Conservation (phyloP, 495 filamentous ascomycete species). For the Ramalina peruviana region DNA sequence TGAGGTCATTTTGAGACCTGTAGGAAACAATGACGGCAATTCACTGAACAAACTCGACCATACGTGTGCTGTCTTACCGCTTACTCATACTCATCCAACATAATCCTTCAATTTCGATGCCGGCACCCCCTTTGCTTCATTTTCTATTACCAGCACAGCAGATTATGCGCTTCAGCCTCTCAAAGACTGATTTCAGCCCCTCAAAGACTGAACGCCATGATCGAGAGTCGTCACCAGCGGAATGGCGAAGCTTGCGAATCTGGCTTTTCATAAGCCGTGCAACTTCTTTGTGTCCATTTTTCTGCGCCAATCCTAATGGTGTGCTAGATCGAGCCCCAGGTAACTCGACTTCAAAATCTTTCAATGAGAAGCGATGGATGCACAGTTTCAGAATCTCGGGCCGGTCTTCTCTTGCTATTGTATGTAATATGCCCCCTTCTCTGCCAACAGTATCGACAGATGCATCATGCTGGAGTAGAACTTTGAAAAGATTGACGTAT, state of each 20-base stretch:
- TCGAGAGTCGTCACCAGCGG: background rate
- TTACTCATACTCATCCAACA: too few relatives aligned
- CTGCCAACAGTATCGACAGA: conserved; percentile 1
- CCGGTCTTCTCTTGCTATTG: background rate
- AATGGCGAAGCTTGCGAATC: background rate
- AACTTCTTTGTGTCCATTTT: conserved; percentile 6
- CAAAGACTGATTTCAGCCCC: background rate
- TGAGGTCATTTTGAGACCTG: too few relatives aligned
- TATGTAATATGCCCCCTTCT: background rate
- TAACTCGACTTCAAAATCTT: background rate
- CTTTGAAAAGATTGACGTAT: background rate
- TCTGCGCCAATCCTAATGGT: background rate
- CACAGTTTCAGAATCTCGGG: conserved; percentile 3
- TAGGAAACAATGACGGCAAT: too few relatives aligned
- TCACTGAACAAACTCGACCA: too few relatives aligned
- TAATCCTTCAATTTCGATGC: background rate
- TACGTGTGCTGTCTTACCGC: too few relatives aligned
- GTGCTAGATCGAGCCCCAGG: background rate
- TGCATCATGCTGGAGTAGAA: conserved; percentile 9
- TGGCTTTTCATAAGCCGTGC: conserved; percentile 9
- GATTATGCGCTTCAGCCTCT: background rate
- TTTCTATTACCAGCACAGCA: background rate
- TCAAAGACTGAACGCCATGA: background rate
- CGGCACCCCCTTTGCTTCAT: too few relatives aligned
- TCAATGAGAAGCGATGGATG: conserved; percentile 5